Conservation (phyloP, 495 filamentous ascomycete species). For the Neurospora sp. region DNA sequence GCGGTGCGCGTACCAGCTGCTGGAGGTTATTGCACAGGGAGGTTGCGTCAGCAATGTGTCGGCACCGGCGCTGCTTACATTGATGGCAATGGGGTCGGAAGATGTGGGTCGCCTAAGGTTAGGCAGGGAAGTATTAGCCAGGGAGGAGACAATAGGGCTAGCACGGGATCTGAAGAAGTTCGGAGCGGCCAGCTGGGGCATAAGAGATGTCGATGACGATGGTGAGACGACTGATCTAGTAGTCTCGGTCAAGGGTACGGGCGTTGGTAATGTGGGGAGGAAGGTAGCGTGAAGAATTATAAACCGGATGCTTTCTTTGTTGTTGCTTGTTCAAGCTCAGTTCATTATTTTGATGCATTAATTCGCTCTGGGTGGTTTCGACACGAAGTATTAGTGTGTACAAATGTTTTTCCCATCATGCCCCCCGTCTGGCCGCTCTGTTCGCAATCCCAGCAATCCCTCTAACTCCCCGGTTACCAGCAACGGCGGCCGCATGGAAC, state of each 20-base stretch:
- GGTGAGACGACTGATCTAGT: slow-evolving; percentile 62
- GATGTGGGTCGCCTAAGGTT: slow-evolving; percentile 48
- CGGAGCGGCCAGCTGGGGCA: slow-evolving; percentile 77
- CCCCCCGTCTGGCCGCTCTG: neutral
- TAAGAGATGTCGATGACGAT: slow-evolving; percentile 58
- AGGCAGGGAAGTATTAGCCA: slow-evolving; percentile 68
- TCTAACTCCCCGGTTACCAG: slow-evolving; percentile 23
- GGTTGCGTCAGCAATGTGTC: slow-evolving; percentile 69
- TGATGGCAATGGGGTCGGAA: slow-evolving; percentile 92
- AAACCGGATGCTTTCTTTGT: neutral
- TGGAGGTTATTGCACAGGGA: slow-evolving; percentile 71
- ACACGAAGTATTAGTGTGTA: neutral
- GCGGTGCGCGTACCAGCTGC: slow-evolving; percentile 76
- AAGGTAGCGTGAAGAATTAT: slow-evolving; percentile 64
- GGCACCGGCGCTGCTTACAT: slow-evolving; percentile 58
- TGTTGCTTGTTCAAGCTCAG: neutral
- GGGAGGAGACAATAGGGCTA: slow-evolving; percentile 65
- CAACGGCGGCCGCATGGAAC: slow-evolving; percentile 38
- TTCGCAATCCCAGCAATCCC: neutral
- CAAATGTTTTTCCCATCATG: neutral
- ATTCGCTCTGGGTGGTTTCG: neutral
- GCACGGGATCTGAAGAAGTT: slow-evolving; percentile 78
- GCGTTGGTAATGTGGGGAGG: slow-evolving; percentile 89
- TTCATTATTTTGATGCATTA: neutral
- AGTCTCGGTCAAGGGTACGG: slow-evolving; percentile 83